These are phyloP conservation scores for Hypoxylon rickii DNA, from an alignment of 495 filamentous ascomycete genomes.

Conservation along the genomic window DNA sequence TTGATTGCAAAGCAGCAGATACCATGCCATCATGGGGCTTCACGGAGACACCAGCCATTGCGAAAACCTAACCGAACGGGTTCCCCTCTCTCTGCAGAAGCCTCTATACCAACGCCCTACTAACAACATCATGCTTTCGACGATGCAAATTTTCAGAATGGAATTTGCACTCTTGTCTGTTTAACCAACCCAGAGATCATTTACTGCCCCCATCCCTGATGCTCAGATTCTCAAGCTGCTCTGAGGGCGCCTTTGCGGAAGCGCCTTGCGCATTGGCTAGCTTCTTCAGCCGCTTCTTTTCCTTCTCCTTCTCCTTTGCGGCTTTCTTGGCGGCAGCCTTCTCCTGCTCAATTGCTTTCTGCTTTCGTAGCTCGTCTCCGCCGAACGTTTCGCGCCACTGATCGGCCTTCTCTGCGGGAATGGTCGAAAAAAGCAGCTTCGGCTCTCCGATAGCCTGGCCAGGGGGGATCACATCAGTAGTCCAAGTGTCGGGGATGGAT, in stretches of 20 bases:
- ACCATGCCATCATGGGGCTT: no score
- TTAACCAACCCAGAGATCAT: background rate
- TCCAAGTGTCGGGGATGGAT: slow-evolving; percentile 77
- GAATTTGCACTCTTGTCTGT: background rate
- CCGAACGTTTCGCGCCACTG: slow-evolving; percentile 85
- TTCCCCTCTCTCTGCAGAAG: slow-evolving; percentile 19
- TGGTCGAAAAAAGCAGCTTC: slow-evolving; percentile 79
- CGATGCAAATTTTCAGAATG: background rate
- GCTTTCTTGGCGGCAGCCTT: slow-evolving; percentile 69
- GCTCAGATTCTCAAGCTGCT: slow-evolving; percentile 23
- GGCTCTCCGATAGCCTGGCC: slow-evolving; percentile 85
- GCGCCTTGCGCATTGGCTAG: slow-evolving; percentile 38
- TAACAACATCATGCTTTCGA: slow-evolving; percentile 2
- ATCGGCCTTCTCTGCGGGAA: slow-evolving; percentile 78
- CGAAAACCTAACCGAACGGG: slow-evolving; percentile 4
- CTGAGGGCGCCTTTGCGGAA: slow-evolving; percentile 36
- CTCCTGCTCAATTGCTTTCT: slow-evolving; percentile 35
- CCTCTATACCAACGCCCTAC: slow-evolving; percentile 35
- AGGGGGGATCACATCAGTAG: slow-evolving; percentile 61
- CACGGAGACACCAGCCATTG: no score
- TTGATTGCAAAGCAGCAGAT: no score
- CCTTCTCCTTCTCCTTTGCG: slow-evolving; percentile 50
- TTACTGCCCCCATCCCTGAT: slow-evolving; percentile 3
- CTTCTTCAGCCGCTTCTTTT: slow-evolving; percentile 57
- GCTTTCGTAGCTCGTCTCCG: slow-evolving; percentile 54